Evolutionary conservation across 257 asterid species (phyloP).

Genomic region (Solanum pinnatisectum): DNA sequence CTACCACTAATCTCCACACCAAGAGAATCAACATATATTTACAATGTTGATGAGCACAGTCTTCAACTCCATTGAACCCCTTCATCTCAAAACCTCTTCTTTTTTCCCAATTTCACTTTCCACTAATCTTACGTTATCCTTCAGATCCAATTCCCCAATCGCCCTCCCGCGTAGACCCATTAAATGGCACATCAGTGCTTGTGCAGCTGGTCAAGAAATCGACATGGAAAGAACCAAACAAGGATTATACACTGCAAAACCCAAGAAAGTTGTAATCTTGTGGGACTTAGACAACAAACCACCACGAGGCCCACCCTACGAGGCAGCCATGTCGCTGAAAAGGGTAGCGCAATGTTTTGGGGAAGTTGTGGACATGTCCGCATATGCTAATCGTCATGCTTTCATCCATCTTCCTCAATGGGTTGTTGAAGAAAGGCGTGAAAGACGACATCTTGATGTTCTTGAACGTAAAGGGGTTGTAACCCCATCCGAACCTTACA

Average conservation of each 20-base stretch:
- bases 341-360: slow-evolving; percentile 66
- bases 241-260: slow-evolving; percentile 56
- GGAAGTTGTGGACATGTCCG: slow-evolving; percentile 65
- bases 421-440: slow-evolving; percentile 72
- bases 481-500: slow-evolving; percentile 37
- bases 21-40: background rate
- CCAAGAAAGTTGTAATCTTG: slow-evolving; percentile 66
- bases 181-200: slow-evolving; percentile 30
- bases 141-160: slow-evolving; percentile 6
- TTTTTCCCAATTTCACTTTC: background rate
- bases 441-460: slow-evolving; percentile 37
- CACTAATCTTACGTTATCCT: background rate
- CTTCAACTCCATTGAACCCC: slow-evolving; percentile 22
- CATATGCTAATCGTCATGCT: slow-evolving; percentile 91
- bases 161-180: background rate
- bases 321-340: slow-evolving; percentile 68
- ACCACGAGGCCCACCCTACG: slow-evolving; percentile 86
- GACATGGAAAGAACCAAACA: slow-evolving; percentile 64
- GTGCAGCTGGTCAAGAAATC: slow-evolving; percentile 47
- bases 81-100: slow-evolving; percentile 16
- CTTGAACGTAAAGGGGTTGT: slow-evolving; percentile 55
- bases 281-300: slow-evolving; percentile 99
- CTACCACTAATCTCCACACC: background rate
- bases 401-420: slow-evolving; percentile 79
- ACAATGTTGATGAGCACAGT: slow-evolving; percentile 17